phyloP scores from a whole-genome alignment of 2,329 filamentous ascomycete genomes.

The Calonectria pauciramosa region DNA sequence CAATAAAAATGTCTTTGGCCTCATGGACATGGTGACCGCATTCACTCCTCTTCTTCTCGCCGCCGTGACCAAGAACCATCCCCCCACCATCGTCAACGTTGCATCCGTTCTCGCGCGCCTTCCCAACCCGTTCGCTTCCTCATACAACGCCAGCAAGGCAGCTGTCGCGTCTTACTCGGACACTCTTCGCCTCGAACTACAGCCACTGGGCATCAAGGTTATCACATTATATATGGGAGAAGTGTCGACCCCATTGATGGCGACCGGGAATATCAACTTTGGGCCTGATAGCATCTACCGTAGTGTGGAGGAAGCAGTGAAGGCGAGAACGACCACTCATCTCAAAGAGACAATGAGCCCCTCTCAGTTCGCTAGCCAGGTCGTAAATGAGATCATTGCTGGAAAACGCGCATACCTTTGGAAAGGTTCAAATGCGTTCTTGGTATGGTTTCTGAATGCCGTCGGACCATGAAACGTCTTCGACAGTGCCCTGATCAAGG shows the following conservation, averaged over 20 bases:
- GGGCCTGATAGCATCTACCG: constrained; percentile 12
- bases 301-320: background rate
- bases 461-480: constrained; percentile 26
- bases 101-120: constrained; percentile 20
- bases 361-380: constrained; percentile 8
- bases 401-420: background rate
- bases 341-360: background rate
- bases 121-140: constrained; percentile 7
- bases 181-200: constrained; percentile 25
- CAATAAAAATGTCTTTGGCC: constrained; percentile 29
- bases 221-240: constrained; percentile 26
- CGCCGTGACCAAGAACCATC: constrained; percentile 1
- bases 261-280: constrained; percentile 14
- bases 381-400: constrained; percentile 1
- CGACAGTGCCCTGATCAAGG: background rate
- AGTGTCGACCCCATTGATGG: constrained; percentile 19
- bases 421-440: constrained; percentile 20
- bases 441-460: constrained; percentile 19
- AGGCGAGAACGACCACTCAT: constrained; percentile 4
- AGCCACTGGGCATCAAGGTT: constrained; percentile 23
- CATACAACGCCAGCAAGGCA: constrained; percentile 25
- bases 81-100: constrained; percentile 26
- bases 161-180: constrained; percentile 24
- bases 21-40: constrained; percentile 23
- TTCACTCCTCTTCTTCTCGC: constrained; percentile 29